Evolutionary conservation across 768 basidiomycete species (phyloP), one percentile per base, ranked within the genome.

Genomic region (Russula griseocarnosa): DNA sequence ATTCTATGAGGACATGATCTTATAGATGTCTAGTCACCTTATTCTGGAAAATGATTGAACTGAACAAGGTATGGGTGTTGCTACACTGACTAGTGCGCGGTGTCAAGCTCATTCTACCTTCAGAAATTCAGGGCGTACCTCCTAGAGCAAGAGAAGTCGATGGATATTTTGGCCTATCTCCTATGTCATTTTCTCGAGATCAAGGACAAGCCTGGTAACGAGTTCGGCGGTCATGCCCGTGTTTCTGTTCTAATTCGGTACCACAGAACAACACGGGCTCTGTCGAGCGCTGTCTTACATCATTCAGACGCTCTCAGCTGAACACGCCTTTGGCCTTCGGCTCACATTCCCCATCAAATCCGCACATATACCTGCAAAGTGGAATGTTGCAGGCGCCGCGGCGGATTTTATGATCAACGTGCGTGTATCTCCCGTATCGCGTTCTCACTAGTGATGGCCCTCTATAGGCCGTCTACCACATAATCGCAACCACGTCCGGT

Each of bases 321-420:
- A 97, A 69, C 79, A 83, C 34, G 78, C 82, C 0, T 96, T 98
- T 70, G 91, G 88, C 1, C 69, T 74, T n/a, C 83, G 84, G 59
- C 76, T 97, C 38, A 79, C 80, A n/a, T 79, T 77, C 54, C 84
- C 87, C 3, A 76, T 92, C 49, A 86, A 80, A 70, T 58, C 68
- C 5, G 76, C 83, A 2, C 78, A 85, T 46, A 72, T 94, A 53
- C 90, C 92, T 3, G 77, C 85, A 10, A 95, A 92, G 73, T 96
- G 86, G 87, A 80, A 81, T 58, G 79, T 83, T 32, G 75, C 80
- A 28, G 92, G 92, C 22, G 87, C 85, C 36, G 84, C 84, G 14
- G 90, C 86, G 9, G 95, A 97, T 73, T 94, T 94, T 75, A 77
- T 98, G 73, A 84, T 98, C 56, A 89, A 91, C 62, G 92, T 92